Evolutionary conservation across 2,329 filamentous ascomycete species (phyloP), one percentile per base, ranked within the genome.

Genomic region (Exophiala xenobiotica): DNA sequence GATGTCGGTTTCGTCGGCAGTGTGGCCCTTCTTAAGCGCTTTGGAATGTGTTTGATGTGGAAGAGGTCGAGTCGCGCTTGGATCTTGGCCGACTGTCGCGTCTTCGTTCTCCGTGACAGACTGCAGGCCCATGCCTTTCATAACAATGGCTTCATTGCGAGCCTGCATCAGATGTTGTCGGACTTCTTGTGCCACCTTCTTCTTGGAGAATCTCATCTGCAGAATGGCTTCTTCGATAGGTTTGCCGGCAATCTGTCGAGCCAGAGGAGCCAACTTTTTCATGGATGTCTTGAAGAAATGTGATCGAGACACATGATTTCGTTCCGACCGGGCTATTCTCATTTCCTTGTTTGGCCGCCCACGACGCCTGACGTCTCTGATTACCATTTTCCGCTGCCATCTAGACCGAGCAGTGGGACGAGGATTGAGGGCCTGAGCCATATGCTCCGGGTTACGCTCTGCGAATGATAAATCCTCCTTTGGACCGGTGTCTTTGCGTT

Each of bases 181-280:
- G 22, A 97, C 82, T 64, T 96, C 90, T 60, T 81, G 77, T 5
- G 92, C 88, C 58, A 87, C 87, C 75, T 90, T 92, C 81, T 99
- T 99, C 77, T 90, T 89, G 69, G 86, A 92, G 75, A 92, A 97
- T 49, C 86, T 82, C 89, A 99, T 96, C 77, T 99, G 93, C 48
- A 88, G 74, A 60, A 97, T 88, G 11, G 93, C 93, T 27, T 99
- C 91, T 51, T 95, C 90, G 55, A 99, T 78, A n/a, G 86, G 85
- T 80, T 96, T 97, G 60, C 93, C 93, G 2, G 84, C 80, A 65
- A 99, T 93, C 74, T 97, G 93, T 49, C 87, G 83, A 19, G 92
- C 85, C 43, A 99, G 74, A 63, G 88, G 86, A 46, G 86, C 85
- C 49, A 99, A 78, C 76, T 99, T 99, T 82, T 99, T 99, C 58